phyloP scores from a whole-genome alignment of 1,139 yeast species.

The Debaryomyces sp. region DNA sequence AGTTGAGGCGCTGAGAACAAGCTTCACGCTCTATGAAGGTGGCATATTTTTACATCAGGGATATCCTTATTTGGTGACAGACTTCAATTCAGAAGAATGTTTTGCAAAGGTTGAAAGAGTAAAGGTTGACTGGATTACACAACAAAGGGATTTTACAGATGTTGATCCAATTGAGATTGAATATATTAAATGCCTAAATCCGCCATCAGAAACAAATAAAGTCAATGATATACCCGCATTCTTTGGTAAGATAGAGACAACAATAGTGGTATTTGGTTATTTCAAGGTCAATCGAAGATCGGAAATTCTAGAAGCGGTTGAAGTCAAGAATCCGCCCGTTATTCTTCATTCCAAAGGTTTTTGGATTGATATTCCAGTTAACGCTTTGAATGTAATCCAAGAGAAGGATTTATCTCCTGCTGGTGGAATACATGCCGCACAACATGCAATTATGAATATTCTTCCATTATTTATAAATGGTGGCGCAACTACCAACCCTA shows the following conservation, averaged over 20 bases:
- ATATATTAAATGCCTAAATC: slow-evolving; percentile 53
- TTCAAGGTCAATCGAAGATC: slow-evolving; percentile 79
- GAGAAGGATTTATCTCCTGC: slow-evolving; percentile 67
- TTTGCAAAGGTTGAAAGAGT: slow-evolving; percentile 86
- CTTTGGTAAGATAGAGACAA: slow-evolving; percentile 72
- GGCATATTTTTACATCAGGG: slow-evolving; percentile 96
- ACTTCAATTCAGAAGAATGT: slow-evolving; percentile 72
- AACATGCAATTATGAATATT: slow-evolving; percentile 82
- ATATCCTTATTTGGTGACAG: slow-evolving; percentile 79
- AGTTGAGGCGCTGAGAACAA: slow-evolving; percentile 86
- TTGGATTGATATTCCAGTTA: slow-evolving; percentile 83
- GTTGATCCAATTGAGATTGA: slow-evolving; percentile 85
- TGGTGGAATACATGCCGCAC: slow-evolving; percentile 96
- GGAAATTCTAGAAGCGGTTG: slow-evolving; percentile 87
- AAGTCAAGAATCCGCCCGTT: slow-evolving; percentile 87
- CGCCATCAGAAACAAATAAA: slow-evolving; percentile 18
- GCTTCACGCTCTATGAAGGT: slow-evolving; percentile 92
- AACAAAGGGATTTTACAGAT: slow-evolving; percentile 89
- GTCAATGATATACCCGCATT: slow-evolving; percentile 65
- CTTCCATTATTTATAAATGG: slow-evolving; percentile 60
- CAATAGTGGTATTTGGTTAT: slow-evolving; percentile 85
- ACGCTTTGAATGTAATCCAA: slow-evolving; percentile 59
- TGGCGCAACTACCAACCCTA: slow-evolving; percentile 39
- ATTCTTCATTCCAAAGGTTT: slow-evolving; percentile 71
- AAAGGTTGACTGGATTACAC: slow-evolving; percentile 90